phyloP scores from a whole-genome alignment of 2,329 filamentous ascomycete species.

The Pyricularia pennisetigena region DNA sequence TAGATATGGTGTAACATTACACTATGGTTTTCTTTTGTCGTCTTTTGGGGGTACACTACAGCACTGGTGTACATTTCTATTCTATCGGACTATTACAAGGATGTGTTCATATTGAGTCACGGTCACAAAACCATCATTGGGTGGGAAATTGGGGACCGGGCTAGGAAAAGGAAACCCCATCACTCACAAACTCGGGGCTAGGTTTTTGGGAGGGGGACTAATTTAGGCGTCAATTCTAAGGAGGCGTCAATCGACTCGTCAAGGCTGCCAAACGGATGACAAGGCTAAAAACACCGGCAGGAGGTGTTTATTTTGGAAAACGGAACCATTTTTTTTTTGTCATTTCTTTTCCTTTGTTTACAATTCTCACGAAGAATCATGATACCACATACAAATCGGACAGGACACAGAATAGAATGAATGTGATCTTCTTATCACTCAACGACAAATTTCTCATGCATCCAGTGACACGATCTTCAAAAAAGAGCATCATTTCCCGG shows the following conservation, averaged over 20 bases:
- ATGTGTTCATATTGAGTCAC: background rate
- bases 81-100: background rate
- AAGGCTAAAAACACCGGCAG: background rate
- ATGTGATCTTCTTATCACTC: background rate
- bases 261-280: background rate
- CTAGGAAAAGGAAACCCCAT: no score
- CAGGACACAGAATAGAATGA: background rate
- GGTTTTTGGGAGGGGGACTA: background rate
- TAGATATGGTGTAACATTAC: background rate
- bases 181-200: background rate
- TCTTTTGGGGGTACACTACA: background rate
- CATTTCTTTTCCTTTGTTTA: background rate
- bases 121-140: background rate
- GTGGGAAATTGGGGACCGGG: background rate
- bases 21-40: background rate
- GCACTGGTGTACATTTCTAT: background rate
- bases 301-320: background rate
- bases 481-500: background rate
- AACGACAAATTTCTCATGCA: background rate
- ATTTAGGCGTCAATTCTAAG: background rate
- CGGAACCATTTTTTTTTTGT: background rate
- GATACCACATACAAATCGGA: background rate
- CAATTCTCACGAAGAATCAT: background rate
- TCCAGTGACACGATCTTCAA: background rate
- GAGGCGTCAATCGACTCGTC: background rate